Conservation (phyloP, 495 filamentous ascomycete genomes). For the Penicillium pulvis region DNA sequence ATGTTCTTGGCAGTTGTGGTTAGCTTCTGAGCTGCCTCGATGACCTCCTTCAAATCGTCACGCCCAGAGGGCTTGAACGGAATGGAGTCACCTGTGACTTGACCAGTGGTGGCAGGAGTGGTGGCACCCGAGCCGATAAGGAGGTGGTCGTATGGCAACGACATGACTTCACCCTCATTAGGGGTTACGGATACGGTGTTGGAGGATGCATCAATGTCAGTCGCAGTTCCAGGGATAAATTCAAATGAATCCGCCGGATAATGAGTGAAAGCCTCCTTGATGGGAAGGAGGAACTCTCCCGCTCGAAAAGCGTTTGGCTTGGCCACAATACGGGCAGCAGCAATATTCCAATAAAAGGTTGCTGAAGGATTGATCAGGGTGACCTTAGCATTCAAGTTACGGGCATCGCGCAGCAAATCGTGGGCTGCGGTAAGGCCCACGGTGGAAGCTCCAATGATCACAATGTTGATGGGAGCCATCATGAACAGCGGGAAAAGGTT, state of each 20-base stretch:
- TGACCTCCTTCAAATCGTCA: slow-evolving; percentile 42
- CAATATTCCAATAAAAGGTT: slow-evolving; percentile 55
- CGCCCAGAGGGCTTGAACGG: slow-evolving; percentile 55
- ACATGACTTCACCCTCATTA: slow-evolving; percentile 27
- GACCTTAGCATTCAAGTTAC: slow-evolving; percentile 44
- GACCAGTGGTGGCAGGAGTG: slow-evolving; percentile 46
- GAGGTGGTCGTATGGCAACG: slow-evolving; percentile 53
- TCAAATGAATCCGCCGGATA: slow-evolving; percentile 53
- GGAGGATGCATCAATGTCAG: slow-evolving; percentile 43
- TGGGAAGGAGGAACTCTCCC: slow-evolving; percentile 49
- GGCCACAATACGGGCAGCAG: slow-evolving; percentile 48
- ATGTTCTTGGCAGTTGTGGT: slow-evolving; percentile 59
- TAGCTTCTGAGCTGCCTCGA: slow-evolving; percentile 45
- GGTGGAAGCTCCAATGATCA: slow-evolving; percentile 66
- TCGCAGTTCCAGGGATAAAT: slow-evolving; percentile 57
- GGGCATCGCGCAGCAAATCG: slow-evolving; percentile 55
- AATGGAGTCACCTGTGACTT: slow-evolving; percentile 39
- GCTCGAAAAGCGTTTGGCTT: slow-evolving; percentile 41
- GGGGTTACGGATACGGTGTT: slow-evolving; percentile 46
- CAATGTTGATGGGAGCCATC: slow-evolving; percentile 39
- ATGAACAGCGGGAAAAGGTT: not conserved
- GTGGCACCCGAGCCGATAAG: slow-evolving; percentile 54
- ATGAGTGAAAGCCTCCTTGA: slow-evolving; percentile 52
- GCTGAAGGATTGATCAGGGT: slow-evolving; percentile 58
- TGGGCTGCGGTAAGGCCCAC: slow-evolving; percentile 63